Conservation (phyloP, 805 yeast species). For the Metschnikowia kunwiensis region DNA sequence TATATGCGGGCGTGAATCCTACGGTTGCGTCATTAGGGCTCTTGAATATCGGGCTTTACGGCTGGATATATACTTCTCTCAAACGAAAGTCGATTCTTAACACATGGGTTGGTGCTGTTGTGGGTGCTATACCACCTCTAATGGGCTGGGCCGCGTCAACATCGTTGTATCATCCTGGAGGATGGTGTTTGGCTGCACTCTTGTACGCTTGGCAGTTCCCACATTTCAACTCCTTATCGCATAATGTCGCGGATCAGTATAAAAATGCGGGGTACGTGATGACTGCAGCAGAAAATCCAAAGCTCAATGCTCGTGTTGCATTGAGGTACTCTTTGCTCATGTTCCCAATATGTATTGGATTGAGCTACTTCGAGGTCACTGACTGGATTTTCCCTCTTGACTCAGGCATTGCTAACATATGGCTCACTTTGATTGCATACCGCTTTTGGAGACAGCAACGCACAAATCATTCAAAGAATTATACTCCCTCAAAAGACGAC, state of each 20-base stretch:
- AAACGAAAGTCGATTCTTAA: constrained; percentile 81
- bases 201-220: constrained; percentile 99
- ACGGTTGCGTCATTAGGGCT: constrained; percentile 81
- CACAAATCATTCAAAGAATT: constrained; percentile 46
- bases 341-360: constrained; percentile 89
- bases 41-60: constrained; percentile 74
- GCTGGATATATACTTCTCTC: constrained; percentile 88
- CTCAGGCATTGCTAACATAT: constrained; percentile 75
- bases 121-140: constrained; percentile 96
- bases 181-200: constrained; percentile 89
- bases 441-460: constrained; percentile 85
- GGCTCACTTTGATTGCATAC: constrained; percentile 78
- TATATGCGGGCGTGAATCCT: constrained; percentile 81
- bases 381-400: constrained; percentile 81
- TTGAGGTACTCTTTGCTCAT: constrained; percentile 84
- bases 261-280: constrained; percentile 94
- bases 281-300: constrained; percentile 93
- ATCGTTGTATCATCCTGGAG: constrained; percentile 78
- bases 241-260: constrained; percentile 83
- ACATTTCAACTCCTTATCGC: constrained; percentile 90
- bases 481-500: constrained; percentile 52
- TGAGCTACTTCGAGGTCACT: constrained; percentile 74
- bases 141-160: constrained; percentile 98
- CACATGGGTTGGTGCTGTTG: constrained; percentile 99
- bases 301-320: constrained; percentile 88